Evolutionary conservation across 257 asterid genomes (phyloP).

Genomic region (Avicennia marina): DNA sequence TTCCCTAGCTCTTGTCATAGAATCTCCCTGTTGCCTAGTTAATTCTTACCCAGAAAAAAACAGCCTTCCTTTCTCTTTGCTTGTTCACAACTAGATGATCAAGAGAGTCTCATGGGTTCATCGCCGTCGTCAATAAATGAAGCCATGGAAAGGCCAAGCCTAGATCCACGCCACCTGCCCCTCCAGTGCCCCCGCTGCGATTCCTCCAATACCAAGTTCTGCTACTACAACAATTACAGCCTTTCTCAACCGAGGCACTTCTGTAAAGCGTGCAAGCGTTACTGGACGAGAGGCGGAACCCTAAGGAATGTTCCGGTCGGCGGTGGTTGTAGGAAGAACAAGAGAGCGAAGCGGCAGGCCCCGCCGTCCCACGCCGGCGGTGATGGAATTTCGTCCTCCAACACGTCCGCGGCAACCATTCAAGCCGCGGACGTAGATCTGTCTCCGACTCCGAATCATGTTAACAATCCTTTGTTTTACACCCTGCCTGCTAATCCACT

Average conservation of each 20-base stretch:
- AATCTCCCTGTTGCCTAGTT: constrained; percentile 50
- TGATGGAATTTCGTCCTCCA: too few species aligned
- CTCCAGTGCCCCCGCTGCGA: constrained; percentile 65
- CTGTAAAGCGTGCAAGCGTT: constrained; percentile 58
- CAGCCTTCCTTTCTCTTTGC: constrained; percentile 22
- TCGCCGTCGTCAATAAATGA: constrained; percentile 18
- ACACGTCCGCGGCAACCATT: constrained; percentile 7
- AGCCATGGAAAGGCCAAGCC: constrained; percentile 34
- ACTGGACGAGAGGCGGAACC: constrained; percentile 60
- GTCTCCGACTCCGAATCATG: constrained; percentile 9
- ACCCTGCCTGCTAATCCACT: constrained; percentile 13
- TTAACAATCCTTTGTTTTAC: constrained; percentile 22
- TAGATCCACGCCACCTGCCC: constrained; percentile 19
- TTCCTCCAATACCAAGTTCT: constrained; percentile 54
- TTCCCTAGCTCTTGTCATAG: constrained; percentile 75
- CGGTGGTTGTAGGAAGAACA: constrained; percentile 54
- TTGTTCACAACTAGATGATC: constrained; percentile 43
- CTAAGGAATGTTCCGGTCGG: constrained; percentile 60
- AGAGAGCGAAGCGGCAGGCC: constrained; percentile 31
- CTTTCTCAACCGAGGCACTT: constrained; percentile 58
- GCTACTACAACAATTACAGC: constrained; percentile 61
- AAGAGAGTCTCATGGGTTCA: constrained; percentile 33
- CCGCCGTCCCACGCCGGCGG: too few species aligned
- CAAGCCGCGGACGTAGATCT: constrained; percentile 18
- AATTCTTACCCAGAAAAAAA: constrained; percentile 36